A percentile compares a stretch with the other conserved stretches of the same genome.
Evolutionary conservation across 2,329 filamentous ascomycete species (phyloP).

Genomic region (Chrysoporthe deuterocubensis): DNA sequence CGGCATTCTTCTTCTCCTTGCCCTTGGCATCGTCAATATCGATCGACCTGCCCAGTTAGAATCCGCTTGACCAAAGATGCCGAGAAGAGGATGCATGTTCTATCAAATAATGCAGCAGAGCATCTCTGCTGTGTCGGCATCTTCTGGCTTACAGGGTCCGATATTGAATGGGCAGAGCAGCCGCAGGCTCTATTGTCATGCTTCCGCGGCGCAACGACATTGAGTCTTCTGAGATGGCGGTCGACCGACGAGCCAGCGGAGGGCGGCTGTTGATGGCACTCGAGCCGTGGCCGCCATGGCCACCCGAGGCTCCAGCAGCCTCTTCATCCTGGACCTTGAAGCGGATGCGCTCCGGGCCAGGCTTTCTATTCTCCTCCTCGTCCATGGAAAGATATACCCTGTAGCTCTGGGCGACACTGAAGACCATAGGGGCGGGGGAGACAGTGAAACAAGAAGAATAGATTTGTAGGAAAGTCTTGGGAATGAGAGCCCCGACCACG

Average conservation of each 20-base stretch:
- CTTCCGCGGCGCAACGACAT: slow-evolving; percentile 15
- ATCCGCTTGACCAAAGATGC: slow-evolving; percentile 23
- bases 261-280: neutral
- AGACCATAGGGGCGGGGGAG: slow-evolving; percentile 6
- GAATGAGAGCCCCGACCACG: neutral
- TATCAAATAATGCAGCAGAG: neutral
- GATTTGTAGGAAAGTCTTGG: neutral
- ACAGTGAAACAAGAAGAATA: neutral
- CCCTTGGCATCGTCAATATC: slow-evolving; percentile 60
- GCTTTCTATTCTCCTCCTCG: neutral
- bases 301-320: neutral
- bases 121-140: neutral
- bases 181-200: slow-evolving; percentile 43
- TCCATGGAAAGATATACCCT: slow-evolving; percentile 21
- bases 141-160: slow-evolving; percentile 50
- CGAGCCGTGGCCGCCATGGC: slow-evolving; percentile 5
- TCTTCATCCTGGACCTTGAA: slow-evolving; percentile 23
- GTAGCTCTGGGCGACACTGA: slow-evolving; percentile 21
- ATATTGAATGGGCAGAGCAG: slow-evolving; percentile 57
- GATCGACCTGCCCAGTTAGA: slow-evolving; percentile 46
- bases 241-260: slow-evolving; percentile 18
- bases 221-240: slow-evolving; percentile 23
- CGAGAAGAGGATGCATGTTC: slow-evolving; percentile 9
- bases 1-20: slow-evolving; percentile 48
- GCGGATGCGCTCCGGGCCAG: slow-evolving; percentile 23